Conservation (phyloP, 2,329 filamentous ascomycete species). For the Exserohilum rostratum region DNA sequence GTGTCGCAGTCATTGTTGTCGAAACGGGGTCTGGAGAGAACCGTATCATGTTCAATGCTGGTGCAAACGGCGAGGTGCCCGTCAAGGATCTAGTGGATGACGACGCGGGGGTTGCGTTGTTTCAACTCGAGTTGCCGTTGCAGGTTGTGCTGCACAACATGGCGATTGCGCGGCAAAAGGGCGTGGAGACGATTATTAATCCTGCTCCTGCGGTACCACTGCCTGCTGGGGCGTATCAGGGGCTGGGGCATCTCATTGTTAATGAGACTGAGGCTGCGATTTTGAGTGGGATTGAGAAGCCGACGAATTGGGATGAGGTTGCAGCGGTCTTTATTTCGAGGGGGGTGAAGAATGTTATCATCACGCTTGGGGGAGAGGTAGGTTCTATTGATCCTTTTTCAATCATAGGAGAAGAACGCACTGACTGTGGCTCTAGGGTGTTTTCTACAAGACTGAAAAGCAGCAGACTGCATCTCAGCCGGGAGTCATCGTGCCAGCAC, state of each 20-base stretch:
- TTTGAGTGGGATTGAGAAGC: conserved; percentile 62
- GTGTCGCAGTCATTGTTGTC: conserved; percentile 57
- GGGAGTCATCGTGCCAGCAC: conserved; percentile 62
- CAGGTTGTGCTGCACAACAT: conserved; percentile 49
- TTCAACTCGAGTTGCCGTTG: conserved; percentile 56
- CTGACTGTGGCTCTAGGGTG: conserved; percentile 33
- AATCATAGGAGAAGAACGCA: no score
- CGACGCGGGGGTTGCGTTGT: conserved; percentile 52
- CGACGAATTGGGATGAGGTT: conserved; percentile 42
- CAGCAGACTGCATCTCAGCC: conserved; percentile 51
- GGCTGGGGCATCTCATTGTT: conserved; percentile 79
- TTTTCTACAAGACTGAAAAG: conserved; percentile 53
- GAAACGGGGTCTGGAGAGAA: conserved; percentile 57
- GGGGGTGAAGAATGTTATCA: conserved; percentile 77
- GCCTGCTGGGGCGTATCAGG: conserved; percentile 68
- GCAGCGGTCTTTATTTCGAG: conserved; percentile 63
- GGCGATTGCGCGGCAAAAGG: conserved; percentile 41
- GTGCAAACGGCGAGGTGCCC: conserved; percentile 54
- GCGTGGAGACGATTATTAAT: conserved; percentile 73
- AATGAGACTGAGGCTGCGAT: conserved; percentile 90
- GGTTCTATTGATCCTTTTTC: background rate
- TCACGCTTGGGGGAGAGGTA: conserved; percentile 84
- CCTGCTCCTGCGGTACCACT: conserved; percentile 75
- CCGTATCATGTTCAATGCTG: conserved; percentile 55
- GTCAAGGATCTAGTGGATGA: conserved; percentile 47